Evolutionary conservation across 2,329 filamentous ascomycete species (phyloP).

Genomic region (Fusarium pseudonygamai): DNA sequence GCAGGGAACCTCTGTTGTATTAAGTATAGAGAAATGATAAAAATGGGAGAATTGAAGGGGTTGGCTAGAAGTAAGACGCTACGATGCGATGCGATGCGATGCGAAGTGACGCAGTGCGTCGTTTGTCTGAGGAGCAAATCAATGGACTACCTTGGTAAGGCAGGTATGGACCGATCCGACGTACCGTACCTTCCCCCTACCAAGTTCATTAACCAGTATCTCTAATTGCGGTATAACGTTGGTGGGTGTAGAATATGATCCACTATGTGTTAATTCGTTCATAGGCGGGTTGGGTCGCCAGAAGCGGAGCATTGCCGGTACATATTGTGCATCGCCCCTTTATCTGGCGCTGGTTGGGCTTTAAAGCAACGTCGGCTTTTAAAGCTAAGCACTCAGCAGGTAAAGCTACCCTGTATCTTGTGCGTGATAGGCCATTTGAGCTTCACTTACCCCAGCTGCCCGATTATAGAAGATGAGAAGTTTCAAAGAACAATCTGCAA

Average conservation of each 20-base stretch:
- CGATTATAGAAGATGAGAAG: not conserved
- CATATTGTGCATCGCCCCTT: slow-evolving; percentile 9
- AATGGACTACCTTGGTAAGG: slow-evolving; percentile 22
- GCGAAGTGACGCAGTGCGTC: slow-evolving; percentile 45
- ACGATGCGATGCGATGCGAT: slow-evolving; percentile 27
- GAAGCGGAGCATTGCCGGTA: not conserved
- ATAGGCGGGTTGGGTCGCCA: not conserved
- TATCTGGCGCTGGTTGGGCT: slow-evolving; percentile 8
- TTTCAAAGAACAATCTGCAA: not conserved
- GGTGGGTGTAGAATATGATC: not conserved
- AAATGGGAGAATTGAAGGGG: not conserved
- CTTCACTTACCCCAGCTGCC: not conserved
- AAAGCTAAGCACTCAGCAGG: not conserved
- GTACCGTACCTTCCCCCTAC: slow-evolving; percentile 30
- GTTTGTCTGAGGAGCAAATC: slow-evolving; percentile 44
- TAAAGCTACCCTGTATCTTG: not conserved
- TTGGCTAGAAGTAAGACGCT: slow-evolving; percentile 17
- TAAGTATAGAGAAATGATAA: slow-evolving; percentile 5
- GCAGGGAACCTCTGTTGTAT: slow-evolving; percentile 8
- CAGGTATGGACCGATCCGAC: slow-evolving; percentile 31
- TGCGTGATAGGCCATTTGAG: not conserved
- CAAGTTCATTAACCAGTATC: slow-evolving; percentile 23
- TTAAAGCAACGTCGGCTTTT: slow-evolving; percentile 12
- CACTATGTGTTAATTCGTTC: slow-evolving; percentile 4
- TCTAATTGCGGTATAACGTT: slow-evolving; percentile 4